Evolutionary conservation across 202 grass and related monocot species (phyloP).

Genomic region (Zoysia matrella): DNA sequence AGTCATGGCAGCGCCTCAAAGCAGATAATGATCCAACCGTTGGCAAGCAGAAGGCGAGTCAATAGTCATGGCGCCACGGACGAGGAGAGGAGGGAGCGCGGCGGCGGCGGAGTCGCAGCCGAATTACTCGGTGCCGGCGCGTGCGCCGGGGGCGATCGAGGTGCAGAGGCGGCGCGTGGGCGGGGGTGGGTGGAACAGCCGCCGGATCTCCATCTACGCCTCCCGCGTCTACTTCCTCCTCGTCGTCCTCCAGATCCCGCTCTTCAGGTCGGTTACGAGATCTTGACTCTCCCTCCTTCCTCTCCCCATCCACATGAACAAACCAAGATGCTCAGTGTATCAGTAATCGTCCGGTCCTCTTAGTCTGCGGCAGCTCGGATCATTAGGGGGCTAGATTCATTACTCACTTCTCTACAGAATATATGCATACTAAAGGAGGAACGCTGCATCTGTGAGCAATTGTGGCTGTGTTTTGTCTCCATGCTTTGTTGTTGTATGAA

Average conservation of each 20-base stretch:
- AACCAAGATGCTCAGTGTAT: not conserved
- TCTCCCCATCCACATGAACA: not conserved
- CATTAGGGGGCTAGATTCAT: conserved; percentile 26
- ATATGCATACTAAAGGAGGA: not conserved
- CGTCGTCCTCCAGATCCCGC: conserved; percentile 91
- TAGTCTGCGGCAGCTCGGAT: not conserved
- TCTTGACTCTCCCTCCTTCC: not conserved
- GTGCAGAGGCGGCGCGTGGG: conserved; percentile 42
- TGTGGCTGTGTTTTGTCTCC: not conserved
- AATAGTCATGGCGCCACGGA: conserved; percentile 38
- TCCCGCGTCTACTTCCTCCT: conserved; percentile 56
- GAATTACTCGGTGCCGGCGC: conserved; percentile 7
- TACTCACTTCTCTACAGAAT: not conserved
- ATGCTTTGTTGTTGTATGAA: conserved; percentile 6
- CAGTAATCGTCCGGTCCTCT: not conserved
- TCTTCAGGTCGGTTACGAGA: conserved; percentile 69
- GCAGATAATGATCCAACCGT: conserved; percentile 10
- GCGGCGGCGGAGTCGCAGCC: conserved; percentile 7
- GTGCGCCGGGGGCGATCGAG: conserved; percentile 2
- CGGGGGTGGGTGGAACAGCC: conserved; percentile 61
- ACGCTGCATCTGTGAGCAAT: not conserved
- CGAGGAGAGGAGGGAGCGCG: conserved; percentile 43
- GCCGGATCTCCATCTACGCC: conserved; percentile 18
- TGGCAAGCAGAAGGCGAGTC: not conserved
- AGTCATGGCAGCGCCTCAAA: not conserved